phyloP scores from a whole-genome alignment of 768 basidiomycete genomes.

The Boletus vinaceobasis region DNA sequence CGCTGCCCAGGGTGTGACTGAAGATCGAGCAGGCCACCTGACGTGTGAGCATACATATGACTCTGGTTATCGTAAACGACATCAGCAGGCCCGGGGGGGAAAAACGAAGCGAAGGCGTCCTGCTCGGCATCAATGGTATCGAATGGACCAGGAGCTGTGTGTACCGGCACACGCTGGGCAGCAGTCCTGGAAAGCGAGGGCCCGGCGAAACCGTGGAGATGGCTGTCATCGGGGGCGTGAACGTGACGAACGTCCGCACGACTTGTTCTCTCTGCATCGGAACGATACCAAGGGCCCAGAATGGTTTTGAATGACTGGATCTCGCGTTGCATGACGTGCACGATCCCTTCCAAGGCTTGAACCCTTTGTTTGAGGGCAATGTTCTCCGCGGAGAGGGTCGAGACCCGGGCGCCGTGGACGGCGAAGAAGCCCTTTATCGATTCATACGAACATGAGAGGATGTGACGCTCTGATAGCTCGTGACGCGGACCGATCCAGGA shows the following conservation, averaged over 20 bases:
- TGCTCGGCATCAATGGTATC: slow-evolving; percentile 22
- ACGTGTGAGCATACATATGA: slow-evolving; percentile 13
- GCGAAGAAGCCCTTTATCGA: slow-evolving; percentile 58
- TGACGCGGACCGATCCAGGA: slow-evolving; percentile 48
- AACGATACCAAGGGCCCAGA: slow-evolving; percentile 63
- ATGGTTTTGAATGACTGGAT: slow-evolving; percentile 51
- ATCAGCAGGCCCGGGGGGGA: slow-evolving; percentile 23
- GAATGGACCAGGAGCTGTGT: slow-evolving; percentile 15
- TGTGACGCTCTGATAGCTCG: slow-evolving; percentile 36
- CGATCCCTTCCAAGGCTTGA: slow-evolving; percentile 53
- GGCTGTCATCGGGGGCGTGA: slow-evolving; percentile 11
- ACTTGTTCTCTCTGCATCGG: slow-evolving; percentile 29
- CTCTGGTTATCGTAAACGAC: slow-evolving; percentile 21
- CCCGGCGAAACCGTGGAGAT: slow-evolving; percentile 12
- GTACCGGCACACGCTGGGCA: slow-evolving; percentile 12
- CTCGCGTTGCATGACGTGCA: slow-evolving; percentile 53
- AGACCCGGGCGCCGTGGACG: slow-evolving; percentile 37
- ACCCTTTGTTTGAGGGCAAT: slow-evolving; percentile 55
- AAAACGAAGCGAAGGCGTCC: slow-evolving; percentile 24
- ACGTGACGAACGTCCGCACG: slow-evolving; percentile 9
- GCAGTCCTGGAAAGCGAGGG: slow-evolving; percentile 16
- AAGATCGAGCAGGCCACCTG: slow-evolving; percentile 19
- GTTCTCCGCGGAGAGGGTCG: slow-evolving; percentile 60
- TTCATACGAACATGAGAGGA: slow-evolving; percentile 52
- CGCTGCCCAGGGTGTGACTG: slow-evolving; percentile 21